Percentiles rank a stretch among this genome's conserved stretches.
phyloP scores from a whole-genome alignment of 2,329 filamentous ascomycete genomes.

The Pyrenophora tritici-repentis region DNA sequence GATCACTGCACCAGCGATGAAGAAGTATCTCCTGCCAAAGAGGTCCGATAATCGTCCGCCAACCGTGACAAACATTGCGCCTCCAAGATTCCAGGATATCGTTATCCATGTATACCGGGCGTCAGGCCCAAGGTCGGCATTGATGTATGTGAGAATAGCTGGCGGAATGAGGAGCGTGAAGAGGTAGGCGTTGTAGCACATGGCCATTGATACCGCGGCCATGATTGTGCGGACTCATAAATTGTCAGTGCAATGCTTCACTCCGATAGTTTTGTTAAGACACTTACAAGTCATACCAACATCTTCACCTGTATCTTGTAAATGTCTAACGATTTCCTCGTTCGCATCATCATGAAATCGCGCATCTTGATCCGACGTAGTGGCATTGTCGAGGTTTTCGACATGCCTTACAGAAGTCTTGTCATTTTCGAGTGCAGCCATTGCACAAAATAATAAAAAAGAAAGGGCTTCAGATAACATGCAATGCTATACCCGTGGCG shows the following conservation, averaged over 20 bases:
- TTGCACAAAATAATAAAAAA: not conserved
- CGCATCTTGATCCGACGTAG: constrained; percentile 14
- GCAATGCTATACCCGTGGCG: not conserved
- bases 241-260: not conserved
- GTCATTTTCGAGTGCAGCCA: constrained; percentile 11
- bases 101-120: constrained; percentile 42
- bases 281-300: constrained; percentile 34
- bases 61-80: constrained; percentile 40
- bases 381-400: constrained; percentile 25
- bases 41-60: constrained; percentile 48
- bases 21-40: constrained; percentile 45
- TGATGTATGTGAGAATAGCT: constrained; percentile 40
- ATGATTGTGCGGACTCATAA: constrained; percentile 25
- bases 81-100: constrained; percentile 41
- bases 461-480: not conserved
- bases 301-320: constrained; percentile 37
- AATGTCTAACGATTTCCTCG: constrained; percentile 36
- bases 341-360: constrained; percentile 19
- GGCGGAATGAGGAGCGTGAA: constrained; percentile 42
- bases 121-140: constrained; percentile 41
- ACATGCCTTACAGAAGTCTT: constrained; percentile 22
- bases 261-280: not conserved
- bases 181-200: constrained; percentile 43
- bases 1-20: constrained; percentile 41
- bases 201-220: constrained; percentile 33